These are phyloP conservation scores for Blastobotrys capitulatus DNA, from an alignment of 1,139 yeast genomes.

Conservation along the genomic window DNA sequence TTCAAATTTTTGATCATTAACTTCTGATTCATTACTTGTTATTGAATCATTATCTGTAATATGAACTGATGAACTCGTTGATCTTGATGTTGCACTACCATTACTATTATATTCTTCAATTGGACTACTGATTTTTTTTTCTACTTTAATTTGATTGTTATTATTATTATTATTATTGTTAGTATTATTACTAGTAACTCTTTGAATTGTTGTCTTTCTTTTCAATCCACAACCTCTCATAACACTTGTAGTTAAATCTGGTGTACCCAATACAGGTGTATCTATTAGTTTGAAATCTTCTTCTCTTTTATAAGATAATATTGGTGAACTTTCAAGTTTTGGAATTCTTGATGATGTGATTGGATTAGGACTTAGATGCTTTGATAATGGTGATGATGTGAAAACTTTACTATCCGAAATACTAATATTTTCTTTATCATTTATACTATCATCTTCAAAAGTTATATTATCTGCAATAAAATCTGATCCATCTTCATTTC, in stretches of 20 bases:
- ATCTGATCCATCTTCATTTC: conserved; percentile 31
- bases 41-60: not conserved
- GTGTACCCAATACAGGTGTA: conserved; percentile 2
- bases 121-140: not conserved
- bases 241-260: conserved; percentile 6
- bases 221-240: conserved; percentile 16
- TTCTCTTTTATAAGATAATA: not conserved
- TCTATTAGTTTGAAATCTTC: not conserved
- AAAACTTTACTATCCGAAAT: conserved; percentile 10
- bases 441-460: not conserved
- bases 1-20: not conserved
- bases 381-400: conserved; percentile 1
- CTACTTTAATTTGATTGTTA: not conserved
- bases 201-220: conserved; percentile 25
- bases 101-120: not conserved
- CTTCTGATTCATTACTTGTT: not conserved
- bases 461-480: conserved; percentile 19
- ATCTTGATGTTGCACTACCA: not conserved
- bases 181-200: conserved; percentile 9
- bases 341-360: not conserved
- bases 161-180: not conserved
- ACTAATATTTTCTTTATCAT: not conserved
- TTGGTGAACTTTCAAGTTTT: not conserved
- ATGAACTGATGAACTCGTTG: not conserved
- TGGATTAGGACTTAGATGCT: not conserved